Conservation (phyloP, 2,329 filamentous ascomycete species). For the Cytospora leucostoma region DNA sequence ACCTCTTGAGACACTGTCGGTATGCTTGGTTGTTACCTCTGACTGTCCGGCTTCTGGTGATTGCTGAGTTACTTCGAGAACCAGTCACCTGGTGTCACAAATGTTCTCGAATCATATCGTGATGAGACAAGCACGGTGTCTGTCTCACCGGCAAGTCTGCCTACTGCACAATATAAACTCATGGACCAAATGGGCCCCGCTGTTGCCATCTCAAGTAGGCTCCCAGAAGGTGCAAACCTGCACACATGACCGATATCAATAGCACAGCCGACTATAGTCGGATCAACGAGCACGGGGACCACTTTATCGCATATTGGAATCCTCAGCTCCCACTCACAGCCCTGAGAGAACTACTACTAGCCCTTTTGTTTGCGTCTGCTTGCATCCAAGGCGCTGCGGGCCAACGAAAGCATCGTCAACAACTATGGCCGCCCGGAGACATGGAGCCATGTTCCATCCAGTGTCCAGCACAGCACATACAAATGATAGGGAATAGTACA, state of each 20-base stretch:
- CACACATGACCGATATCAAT: not conserved
- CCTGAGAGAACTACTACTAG: not conserved
- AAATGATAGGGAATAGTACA: slow-evolving; percentile 14
- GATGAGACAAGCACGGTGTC: not conserved
- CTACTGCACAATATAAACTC: not conserved
- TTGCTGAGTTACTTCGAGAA: not conserved
- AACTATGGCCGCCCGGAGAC: slow-evolving; percentile 6
- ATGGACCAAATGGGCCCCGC: not conserved
- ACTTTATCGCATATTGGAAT: too few species aligned
- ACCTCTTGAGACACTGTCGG: too few species aligned
- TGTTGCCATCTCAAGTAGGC: not conserved
- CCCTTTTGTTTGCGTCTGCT: not conserved
- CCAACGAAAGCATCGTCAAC: not conserved
- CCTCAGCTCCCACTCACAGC: not conserved
- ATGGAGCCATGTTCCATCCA: slow-evolving; percentile 12
- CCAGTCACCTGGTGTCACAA: slow-evolving; percentile 3
- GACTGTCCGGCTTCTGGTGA: not conserved
- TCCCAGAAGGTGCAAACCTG: not conserved
- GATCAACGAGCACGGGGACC: not conserved
- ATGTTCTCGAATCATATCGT: not conserved
- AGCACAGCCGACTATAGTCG: not conserved
- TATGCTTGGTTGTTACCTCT: not conserved
- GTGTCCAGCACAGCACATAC: slow-evolving; percentile 15
- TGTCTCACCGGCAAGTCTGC: not conserved
- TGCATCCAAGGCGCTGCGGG: not conserved